Evolutionary conservation across 2,329 filamentous ascomycete species (phyloP).

Genomic region (Chaetomiaceae sp.): DNA sequence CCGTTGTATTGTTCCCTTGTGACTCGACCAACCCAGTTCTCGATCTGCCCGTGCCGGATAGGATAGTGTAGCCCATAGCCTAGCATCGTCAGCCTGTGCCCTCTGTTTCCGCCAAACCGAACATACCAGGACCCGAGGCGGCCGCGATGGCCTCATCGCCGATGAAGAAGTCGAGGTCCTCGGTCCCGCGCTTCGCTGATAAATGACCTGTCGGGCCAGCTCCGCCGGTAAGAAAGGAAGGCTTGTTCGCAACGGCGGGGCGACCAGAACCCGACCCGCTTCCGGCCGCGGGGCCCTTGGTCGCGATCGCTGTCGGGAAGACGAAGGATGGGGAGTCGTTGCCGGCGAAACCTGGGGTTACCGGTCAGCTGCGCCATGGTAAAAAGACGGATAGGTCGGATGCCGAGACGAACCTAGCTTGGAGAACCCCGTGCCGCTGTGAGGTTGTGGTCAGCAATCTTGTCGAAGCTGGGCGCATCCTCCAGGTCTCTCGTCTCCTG

Average conservation of each 20-base stretch:
- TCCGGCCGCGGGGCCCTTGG: constrained; percentile 72
- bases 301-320: constrained; percentile 97
- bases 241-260: constrained; percentile 88
- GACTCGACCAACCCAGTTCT: constrained; percentile 76
- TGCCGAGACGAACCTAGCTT: constrained; percentile 73
- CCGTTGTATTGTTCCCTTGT: neutral
- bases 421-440: constrained; percentile 96
- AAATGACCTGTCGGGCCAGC: constrained; percentile 79
- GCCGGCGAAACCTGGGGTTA: constrained; percentile 81
- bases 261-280: constrained; percentile 77
- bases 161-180: constrained; percentile 98
- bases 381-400: neutral
- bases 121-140: constrained; percentile 60
- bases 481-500: constrained; percentile 16
- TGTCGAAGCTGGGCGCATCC: constrained; percentile 28
- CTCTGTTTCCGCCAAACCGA: neutral
- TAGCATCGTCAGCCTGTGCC: constrained; percentile 33
- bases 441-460: constrained; percentile 30
- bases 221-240: constrained; percentile 88
- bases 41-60: constrained; percentile 95
- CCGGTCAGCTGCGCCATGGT: constrained; percentile 24
- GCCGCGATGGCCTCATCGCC: constrained; percentile 91
- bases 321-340: constrained; percentile 99
- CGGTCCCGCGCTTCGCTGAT: constrained; percentile 88
- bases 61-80: constrained; percentile 97